These are phyloP conservation scores for Aspergillus sp. DNA, from an alignment of 2,329 filamentous ascomycete species.

Conservation along the genomic window DNA sequence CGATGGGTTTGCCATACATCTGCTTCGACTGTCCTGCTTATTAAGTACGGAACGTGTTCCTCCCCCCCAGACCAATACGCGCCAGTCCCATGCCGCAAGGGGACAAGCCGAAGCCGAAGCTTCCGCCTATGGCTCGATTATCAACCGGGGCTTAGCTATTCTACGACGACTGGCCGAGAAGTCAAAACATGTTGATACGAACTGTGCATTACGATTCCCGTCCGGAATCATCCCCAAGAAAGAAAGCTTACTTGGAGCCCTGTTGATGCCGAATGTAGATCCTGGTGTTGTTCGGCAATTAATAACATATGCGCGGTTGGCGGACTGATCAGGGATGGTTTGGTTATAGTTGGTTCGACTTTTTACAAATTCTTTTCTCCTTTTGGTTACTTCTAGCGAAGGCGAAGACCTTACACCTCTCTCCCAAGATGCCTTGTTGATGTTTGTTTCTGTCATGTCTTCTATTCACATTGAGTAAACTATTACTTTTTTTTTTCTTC, in stretches of 20 bases:
- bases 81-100: slow-evolving; percentile 33
- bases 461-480: slow-evolving; percentile 21
- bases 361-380: slow-evolving; percentile 1
- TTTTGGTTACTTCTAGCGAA: slow-evolving; percentile 21
- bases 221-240: slow-evolving; percentile 64
- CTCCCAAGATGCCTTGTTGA: slow-evolving; percentile 14
- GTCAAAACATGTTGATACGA: slow-evolving; percentile 55
- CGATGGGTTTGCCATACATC: slow-evolving; percentile 78
- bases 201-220: slow-evolving; percentile 52
- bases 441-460: slow-evolving; percentile 23
- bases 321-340: slow-evolving; percentile 34
- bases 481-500: slow-evolving; percentile 3
- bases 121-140: slow-evolving; percentile 54
- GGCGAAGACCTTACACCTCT: slow-evolving; percentile 13
- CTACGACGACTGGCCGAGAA: slow-evolving; percentile 70
- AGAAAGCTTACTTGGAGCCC: slow-evolving; percentile 65
- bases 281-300: slow-evolving; percentile 65
- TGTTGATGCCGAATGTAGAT: slow-evolving; percentile 66
- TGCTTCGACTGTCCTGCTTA: slow-evolving; percentile 72
- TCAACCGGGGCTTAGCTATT: slow-evolving; percentile 66
- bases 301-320: slow-evolving; percentile 61
- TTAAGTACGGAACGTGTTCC: slow-evolving; percentile 64
- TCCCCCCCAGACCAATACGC: slow-evolving; percentile 29
- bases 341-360: slow-evolving; percentile 4
- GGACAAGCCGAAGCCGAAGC: slow-evolving; percentile 42